Base-by-base conservation (phyloP, 345 rosid genomes). In the Linum tenue region DNA sequence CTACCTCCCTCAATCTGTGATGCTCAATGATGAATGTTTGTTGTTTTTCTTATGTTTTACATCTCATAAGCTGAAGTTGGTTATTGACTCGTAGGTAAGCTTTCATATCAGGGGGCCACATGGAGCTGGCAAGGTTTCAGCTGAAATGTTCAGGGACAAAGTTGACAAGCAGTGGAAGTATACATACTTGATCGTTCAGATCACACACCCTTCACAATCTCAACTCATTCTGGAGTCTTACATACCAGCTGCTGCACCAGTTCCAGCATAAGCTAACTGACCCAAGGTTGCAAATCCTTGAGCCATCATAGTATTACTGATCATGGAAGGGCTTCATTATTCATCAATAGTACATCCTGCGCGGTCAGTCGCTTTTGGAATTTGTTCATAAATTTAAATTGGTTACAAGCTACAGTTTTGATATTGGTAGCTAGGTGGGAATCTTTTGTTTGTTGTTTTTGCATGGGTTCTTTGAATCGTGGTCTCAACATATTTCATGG, bases 111-210 rank as follows among this genome's bases (percentile, higher is more conserved):
- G 97, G 2, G 97, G 99, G 36, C 95, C 99, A 4, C 96, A 94
- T 55, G 97, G 99, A 81, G 86, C 89, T 5, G 99, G 97, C 41
- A 94, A 86, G 71, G 99, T 88, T 56, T 85, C 77, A 64, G 70
- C 95, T 5, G 87, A 87, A 75, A 94, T 90, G 99, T 90, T 94
- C 82, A 90, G 76, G 71, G 99, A 90, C 82, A 85, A 85, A 71
- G 76, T 62, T 53, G 95, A 88, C 69, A 84, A 83, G 76, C 81
- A 94, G 56, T 94, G 96, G 99, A 94, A 83, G 71, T 94, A 83
- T 66, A 86, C 90, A 0, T 88, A 85, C 76, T 76, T 94, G 77
- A 80, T 90, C 62, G 99, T 94, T 14, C 90, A 90, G 77, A 76
- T 90, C 67, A 59, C 56, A 68, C 77, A 90, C 55, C 98, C 98